A percentile compares a stretch with the other conserved stretches of the same genome.
Evolutionary conservation across 2,329 filamentous ascomycete species (phyloP).

Genomic region (Ceratocystis variospora): DNA sequence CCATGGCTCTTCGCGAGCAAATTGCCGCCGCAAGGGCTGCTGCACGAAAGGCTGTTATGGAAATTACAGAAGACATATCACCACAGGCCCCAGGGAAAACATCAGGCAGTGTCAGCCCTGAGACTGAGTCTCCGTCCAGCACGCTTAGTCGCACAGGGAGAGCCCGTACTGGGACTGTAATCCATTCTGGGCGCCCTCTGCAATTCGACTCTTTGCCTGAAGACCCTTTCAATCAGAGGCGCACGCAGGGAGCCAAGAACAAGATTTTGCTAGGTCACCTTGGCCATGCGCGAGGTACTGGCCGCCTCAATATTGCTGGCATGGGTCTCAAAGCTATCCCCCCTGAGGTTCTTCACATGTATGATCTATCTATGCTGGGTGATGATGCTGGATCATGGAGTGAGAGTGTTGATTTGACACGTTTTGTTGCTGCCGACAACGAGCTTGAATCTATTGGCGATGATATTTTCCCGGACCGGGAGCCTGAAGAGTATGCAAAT

Average conservation of each 20-base stretch:
- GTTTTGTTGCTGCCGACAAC: conserved; percentile 80
- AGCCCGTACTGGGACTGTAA: conserved; percentile 17
- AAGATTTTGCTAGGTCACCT: conserved; percentile 63
- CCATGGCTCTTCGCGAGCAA: conserved; percentile 68
- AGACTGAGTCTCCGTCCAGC: conserved; percentile 23
- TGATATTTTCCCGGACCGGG: conserved; percentile 61
- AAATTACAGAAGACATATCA: conserved; percentile 22
- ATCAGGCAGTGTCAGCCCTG: neutral
- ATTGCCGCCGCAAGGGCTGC: conserved; percentile 88
- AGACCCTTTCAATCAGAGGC: conserved; percentile 58
- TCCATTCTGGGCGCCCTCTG: conserved; percentile 9
- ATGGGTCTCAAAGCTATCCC: conserved; percentile 71
- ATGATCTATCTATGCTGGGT: conserved; percentile 58
- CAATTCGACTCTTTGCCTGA: conserved; percentile 8
- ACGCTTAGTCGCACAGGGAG: conserved; percentile 29
- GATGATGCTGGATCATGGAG: conserved; percentile 62
- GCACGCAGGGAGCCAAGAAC: conserved; percentile 43
- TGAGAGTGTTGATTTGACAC: conserved; percentile 75
- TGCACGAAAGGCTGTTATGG: conserved; percentile 40
- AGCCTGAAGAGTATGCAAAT: conserved; percentile 34
- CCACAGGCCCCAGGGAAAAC: neutral
- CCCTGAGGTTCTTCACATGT: conserved; percentile 76
- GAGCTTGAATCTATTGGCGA: conserved; percentile 64
- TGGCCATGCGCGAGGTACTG: conserved; percentile 57
- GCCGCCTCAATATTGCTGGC: conserved; percentile 76